A percentile compares a stretch with the other conserved stretches of the same genome.
phyloP scores from a whole-genome alignment of 225 moss, liverwort and hornwort species.

The Physcomitrellopsis africana region DNA sequence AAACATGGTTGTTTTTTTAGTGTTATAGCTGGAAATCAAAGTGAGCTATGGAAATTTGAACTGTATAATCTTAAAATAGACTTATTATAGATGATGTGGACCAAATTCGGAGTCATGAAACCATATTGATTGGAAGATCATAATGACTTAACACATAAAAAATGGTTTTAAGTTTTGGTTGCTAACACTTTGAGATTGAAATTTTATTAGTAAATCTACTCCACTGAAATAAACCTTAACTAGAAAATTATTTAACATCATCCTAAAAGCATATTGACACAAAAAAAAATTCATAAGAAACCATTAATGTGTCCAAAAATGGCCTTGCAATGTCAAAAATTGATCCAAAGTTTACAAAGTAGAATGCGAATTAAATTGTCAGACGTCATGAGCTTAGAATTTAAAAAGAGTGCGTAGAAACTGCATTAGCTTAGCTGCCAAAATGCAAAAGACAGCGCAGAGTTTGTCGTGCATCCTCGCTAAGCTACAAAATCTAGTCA shows the following conservation, averaged over 20 bases:
- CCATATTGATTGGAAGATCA: conserved; percentile 6
- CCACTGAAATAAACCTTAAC: background rate
- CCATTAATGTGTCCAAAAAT: background rate
- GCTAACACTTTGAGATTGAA: background rate
- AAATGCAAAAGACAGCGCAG: too few species aligned
- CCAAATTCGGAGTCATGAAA: background rate
- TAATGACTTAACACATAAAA: background rate
- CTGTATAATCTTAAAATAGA: background rate
- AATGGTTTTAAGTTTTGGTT: background rate
- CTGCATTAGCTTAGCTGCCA: too few species aligned
- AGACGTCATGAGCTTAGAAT: too few species aligned
- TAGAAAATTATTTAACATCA: background rate
- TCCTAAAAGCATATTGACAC: background rate
- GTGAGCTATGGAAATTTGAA: conserved; percentile 1
- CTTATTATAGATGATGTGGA: background rate
- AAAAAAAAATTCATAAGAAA: too few species aligned
- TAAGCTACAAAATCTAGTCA: background rate
- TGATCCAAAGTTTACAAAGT: background rate
- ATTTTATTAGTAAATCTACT: background rate
- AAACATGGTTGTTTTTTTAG: background rate
- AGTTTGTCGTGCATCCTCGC: too few species aligned
- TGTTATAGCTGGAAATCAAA: background rate
- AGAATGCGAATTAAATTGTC: background rate
- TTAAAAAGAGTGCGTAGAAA: too few species aligned
- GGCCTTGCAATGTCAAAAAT: background rate